Evolutionary conservation across 176 grass and related monocot species (phyloP).

Genomic region (maize (Zea mays)): Zm-B73-REFERENCE-NAM-5.0 NC_050101.1:156447501-156448000

Average conservation of each 20-base stretch:
- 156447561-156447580: too few species aligned
- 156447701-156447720: conserved; percentile 6
- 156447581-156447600: too few species aligned
- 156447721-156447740: conserved; percentile 16
- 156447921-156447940: background rate
- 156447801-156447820: conserved; percentile 4
- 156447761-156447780: conserved; percentile 39
- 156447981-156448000: too few species aligned
- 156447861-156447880: conserved; percentile 11
- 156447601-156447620: background rate
- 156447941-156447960: background rate
- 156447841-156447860: conserved; percentile 17
- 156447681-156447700: background rate
- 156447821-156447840: conserved; percentile 27
- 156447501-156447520: too few species aligned
- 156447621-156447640: background rate
- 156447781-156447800: conserved; percentile 5
- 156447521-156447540: too few species aligned
- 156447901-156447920: background rate
- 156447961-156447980: too few species aligned
- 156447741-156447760: conserved; percentile 40
- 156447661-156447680: conserved; percentile 3
- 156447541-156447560: too few species aligned
- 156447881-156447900: background rate
- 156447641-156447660: background rate